These are phyloP conservation scores for Leptographium procerum DNA, from an alignment of 2,329 filamentous ascomycete genomes.

Conservation along the genomic window DNA sequence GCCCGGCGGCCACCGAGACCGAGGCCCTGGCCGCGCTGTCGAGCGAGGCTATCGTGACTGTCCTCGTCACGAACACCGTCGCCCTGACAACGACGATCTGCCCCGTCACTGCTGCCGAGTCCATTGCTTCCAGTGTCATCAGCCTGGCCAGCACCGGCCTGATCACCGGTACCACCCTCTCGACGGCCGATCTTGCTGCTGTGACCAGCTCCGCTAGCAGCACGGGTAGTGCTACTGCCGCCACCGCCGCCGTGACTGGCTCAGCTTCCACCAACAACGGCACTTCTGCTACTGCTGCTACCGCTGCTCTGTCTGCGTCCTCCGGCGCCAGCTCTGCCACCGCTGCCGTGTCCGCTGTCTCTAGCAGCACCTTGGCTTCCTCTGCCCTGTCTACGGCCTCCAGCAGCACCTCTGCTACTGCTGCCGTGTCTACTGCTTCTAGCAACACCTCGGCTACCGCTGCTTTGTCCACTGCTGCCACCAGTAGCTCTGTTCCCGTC, in stretches of 20 bases:
- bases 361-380: too few species aligned
- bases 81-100: slow-evolving; percentile 28
- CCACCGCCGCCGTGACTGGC: too few species aligned
- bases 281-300: background rate
- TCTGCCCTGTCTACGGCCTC: background rate
- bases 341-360: background rate
- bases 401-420: slow-evolving; percentile 9
- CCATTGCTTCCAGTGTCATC: slow-evolving; percentile 26
- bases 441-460: too few species aligned
- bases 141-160: slow-evolving; percentile 19
- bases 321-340: background rate
- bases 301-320: background rate
- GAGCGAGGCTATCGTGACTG: slow-evolving; percentile 16
- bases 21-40: slow-evolving; percentile 20
- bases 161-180: slow-evolving; percentile 25
- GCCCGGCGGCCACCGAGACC: slow-evolving; percentile 20
- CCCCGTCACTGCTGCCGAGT: slow-evolving; percentile 27
- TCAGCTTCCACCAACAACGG: background rate
- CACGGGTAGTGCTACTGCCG: background rate
- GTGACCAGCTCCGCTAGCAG: background rate
- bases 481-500: slow-evolving; percentile 1
- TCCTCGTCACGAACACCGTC: slow-evolving; percentile 27
- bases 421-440: slow-evolving; percentile 14
- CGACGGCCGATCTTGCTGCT: slow-evolving; percentile 16
- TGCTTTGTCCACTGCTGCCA: too few species aligned